These are phyloP conservation scores for Jaapia argillacea DNA, from an alignment of 768 basidiomycete species.

Conservation along the genomic window DNA sequence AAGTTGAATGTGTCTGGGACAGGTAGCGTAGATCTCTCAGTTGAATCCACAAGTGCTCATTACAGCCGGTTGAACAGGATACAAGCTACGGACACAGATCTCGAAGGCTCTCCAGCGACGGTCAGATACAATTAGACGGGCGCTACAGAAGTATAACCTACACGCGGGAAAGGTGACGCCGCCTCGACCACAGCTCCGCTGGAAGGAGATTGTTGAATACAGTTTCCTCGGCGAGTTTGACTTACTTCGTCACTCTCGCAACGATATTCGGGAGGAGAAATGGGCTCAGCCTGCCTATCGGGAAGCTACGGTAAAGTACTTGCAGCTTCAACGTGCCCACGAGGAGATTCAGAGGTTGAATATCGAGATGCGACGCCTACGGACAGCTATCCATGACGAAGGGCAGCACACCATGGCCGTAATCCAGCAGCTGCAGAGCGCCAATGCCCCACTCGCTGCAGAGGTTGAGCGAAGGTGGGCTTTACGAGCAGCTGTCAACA, in stretches of 20 bases:
- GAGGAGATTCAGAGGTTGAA: background rate
- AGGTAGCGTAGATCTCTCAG: background rate
- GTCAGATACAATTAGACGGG: background rate
- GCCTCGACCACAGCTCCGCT: background rate
- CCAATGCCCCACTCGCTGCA: background rate
- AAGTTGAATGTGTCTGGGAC: background rate
- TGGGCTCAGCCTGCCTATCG: background rate
- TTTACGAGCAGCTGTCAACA: background rate
- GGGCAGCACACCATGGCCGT: background rate
- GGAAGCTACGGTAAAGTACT: background rate
- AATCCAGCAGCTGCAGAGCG: background rate
- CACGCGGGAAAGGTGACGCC: background rate
- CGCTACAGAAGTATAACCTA: background rate
- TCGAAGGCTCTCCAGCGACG: background rate
- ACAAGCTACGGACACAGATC: background rate
- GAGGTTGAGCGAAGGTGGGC: background rate
- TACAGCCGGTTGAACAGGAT: background rate
- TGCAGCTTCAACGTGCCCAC: background rate
- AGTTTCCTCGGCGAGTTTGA: background rate
- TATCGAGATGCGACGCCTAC: background rate
- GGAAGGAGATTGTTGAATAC: background rate
- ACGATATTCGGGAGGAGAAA: background rate
- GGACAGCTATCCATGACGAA: background rate
- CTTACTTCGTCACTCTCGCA: background rate
- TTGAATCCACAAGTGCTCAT: background rate